Evolutionary conservation across 331 rosid species (phyloP).

Genomic region (Spiraea crenata): DNA sequence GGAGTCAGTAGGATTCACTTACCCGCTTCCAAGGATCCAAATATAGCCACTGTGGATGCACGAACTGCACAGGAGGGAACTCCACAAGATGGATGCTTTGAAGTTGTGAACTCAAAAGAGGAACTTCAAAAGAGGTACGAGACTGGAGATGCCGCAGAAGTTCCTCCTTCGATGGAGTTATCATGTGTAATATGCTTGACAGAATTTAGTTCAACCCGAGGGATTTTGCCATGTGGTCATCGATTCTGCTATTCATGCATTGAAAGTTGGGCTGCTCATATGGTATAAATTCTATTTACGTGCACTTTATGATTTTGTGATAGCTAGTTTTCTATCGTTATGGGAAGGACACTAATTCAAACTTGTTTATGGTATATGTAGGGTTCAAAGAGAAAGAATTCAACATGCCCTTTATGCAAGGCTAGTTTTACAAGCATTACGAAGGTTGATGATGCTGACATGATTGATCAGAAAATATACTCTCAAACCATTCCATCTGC

Average conservation of each 20-base stretch:
- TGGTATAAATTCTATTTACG: conserved; percentile 42
- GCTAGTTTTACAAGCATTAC: conserved; percentile 51
- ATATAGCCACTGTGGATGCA: conserved; percentile 30
- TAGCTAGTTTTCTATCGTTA: background rate
- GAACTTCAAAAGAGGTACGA: conserved; percentile 26
- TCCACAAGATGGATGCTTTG: conserved; percentile 33
- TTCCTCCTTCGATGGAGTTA: conserved; percentile 48
- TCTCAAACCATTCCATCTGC: conserved; percentile 84
- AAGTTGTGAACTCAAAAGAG: conserved; percentile 30
- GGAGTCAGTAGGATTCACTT: conserved; percentile 31
- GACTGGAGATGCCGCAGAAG: conserved; percentile 24
- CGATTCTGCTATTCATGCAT: conserved; percentile 84
- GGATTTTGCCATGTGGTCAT: conserved; percentile 84
- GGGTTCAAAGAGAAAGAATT: conserved; percentile 51
- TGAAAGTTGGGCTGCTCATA: conserved; percentile 63
- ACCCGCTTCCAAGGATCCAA: conserved; percentile 31
- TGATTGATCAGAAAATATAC: conserved; percentile 69
- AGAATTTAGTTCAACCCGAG: conserved; percentile 69
- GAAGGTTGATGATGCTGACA: conserved; percentile 66
- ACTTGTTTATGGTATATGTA: conserved; percentile 31
- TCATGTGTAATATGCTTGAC: conserved; percentile 90
- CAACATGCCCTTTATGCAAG: conserved; percentile 92
- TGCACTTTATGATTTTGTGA: background rate
- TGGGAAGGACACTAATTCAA: conserved; percentile 17
- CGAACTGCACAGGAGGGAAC: conserved; percentile 26